Conservation (phyloP, 2,329 filamentous ascomycete genomes). For the Elsinoe australis region DNA sequence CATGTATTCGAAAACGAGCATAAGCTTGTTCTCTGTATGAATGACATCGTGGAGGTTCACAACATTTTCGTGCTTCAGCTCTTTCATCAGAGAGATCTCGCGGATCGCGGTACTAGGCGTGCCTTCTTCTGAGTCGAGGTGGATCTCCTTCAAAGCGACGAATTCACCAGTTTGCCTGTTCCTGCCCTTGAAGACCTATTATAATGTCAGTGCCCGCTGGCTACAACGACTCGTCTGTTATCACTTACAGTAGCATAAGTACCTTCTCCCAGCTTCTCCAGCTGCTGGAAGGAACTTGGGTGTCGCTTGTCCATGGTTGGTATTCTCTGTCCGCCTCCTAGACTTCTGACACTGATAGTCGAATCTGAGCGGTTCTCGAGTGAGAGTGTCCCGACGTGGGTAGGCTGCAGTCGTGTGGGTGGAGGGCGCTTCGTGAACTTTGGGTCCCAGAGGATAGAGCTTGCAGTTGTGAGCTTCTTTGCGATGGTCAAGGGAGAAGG, state of each 20-base stretch:
- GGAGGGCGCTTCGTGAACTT: constrained; percentile 38
- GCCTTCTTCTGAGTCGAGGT: constrained; percentile 96
- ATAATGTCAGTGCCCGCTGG: constrained; percentile 14
- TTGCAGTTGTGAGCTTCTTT: constrained; percentile 42
- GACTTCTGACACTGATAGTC: constrained; percentile 43
- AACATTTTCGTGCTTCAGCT: constrained; percentile 97
- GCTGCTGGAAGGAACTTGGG: constrained; percentile 96
- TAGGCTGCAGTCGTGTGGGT: constrained; percentile 39
- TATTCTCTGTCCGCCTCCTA: constrained; percentile 38
- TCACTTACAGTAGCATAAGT: constrained; percentile 87
- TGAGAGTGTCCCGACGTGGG: constrained; percentile 43
- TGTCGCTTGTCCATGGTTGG: constrained; percentile 81
- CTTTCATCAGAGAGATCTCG: constrained; percentile 98
- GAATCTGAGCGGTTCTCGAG: constrained; percentile 43
- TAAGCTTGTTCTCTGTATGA: constrained; percentile 98
- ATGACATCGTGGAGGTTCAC: constrained; percentile 97
- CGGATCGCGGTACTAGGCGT: constrained; percentile 95
- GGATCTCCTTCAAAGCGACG: constrained; percentile 95
- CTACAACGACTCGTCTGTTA: background rate
- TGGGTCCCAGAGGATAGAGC: constrained; percentile 44
- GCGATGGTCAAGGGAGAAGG: constrained; percentile 35
- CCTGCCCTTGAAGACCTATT: constrained; percentile 91
- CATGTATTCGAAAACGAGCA: constrained; percentile 99
- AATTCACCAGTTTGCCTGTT: constrained; percentile 96
- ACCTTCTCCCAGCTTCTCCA: constrained; percentile 95